phyloP scores from a whole-genome alignment of 345 rosid species.

The Abelmoschus esculentus region DNA sequence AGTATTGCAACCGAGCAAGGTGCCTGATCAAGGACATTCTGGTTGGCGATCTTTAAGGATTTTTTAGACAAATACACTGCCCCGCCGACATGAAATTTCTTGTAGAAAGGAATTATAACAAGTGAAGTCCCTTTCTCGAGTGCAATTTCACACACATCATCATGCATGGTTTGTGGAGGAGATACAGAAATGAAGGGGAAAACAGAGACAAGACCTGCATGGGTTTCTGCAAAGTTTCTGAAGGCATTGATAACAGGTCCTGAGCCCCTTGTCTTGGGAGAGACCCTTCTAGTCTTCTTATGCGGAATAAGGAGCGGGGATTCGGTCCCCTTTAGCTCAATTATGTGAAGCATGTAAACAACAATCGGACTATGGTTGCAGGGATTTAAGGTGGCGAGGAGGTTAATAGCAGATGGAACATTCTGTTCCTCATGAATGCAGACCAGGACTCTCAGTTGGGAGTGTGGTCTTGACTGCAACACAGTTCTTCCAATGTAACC shows the following conservation, averaged over 20 bases:
- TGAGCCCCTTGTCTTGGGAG: conserved; percentile 35
- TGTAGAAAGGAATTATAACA: conserved; percentile 16
- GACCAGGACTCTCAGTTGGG: conserved; percentile 50
- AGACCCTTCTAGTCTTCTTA: conserved; percentile 32
- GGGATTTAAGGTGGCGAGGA: conserved; percentile 73
- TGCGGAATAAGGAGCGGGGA: conserved; percentile 86
- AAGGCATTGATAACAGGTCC: conserved; percentile 86
- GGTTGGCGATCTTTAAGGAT: too few species aligned
- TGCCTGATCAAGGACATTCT: too few species aligned
- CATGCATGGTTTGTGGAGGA: conserved; percentile 18
- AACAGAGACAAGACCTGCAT: conserved; percentile 37
- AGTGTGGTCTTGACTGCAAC: conserved; percentile 50
- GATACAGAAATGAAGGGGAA: conserved; percentile 61
- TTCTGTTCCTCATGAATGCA: conserved; percentile 75
- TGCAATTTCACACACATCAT: conserved; percentile 13
- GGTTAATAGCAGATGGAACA: conserved; percentile 77
- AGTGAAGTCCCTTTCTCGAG: conserved; percentile 17
- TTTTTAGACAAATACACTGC: not conserved
- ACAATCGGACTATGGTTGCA: conserved; percentile 61
- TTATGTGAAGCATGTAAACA: conserved; percentile 73
- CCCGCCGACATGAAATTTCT: not conserved
- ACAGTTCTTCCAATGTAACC: conserved; percentile 57
- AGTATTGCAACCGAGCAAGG: too few species aligned
- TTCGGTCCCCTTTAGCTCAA: conserved; percentile 84
- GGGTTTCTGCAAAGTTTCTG: conserved; percentile 56